Evolutionary conservation across 225 moss, liverwort and hornwort species (phyloP).

Genomic region (Marchantia polymorpha): DNA sequence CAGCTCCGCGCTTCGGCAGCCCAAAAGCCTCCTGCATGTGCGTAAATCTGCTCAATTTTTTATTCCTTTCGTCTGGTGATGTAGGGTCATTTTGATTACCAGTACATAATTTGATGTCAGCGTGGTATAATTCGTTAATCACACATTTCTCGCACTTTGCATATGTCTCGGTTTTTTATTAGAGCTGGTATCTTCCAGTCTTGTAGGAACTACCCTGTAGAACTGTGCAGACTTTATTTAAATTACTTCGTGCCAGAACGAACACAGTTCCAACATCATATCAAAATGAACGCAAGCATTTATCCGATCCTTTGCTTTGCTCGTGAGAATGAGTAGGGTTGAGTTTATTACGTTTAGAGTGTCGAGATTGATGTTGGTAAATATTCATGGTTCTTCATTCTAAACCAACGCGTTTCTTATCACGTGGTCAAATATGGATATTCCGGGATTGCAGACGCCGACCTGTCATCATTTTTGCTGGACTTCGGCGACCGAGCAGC

Average conservation of each 20-base stretch:
- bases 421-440: background rate
- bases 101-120: too few relatives aligned
- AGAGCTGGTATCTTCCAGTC: too few relatives aligned
- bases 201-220: too few relatives aligned
- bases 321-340: background rate
- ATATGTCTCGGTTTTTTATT: too few relatives aligned
- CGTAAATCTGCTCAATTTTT: background rate
- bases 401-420: background rate
- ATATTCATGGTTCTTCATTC: background rate
- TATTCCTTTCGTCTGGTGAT: background rate
- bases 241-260: too few relatives aligned
- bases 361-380: background rate
- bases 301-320: too few relatives aligned
- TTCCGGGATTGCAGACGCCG: slow-evolving; percentile 48
- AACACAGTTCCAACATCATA: too few relatives aligned
- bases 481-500: slow-evolving; percentile 65
- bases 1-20: slow-evolving; percentile 33
- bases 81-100: background rate
- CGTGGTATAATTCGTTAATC: too few relatives aligned
- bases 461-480: slow-evolving; percentile 60
- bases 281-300: too few relatives aligned
- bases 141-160: too few relatives aligned
- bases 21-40: slow-evolving; percentile 43
- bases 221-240: too few relatives aligned
- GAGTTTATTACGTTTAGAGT: background rate